phyloP scores from a whole-genome alignment of 2,329 filamentous ascomycete species.

The Talaromyces amestolkiae region DNA sequence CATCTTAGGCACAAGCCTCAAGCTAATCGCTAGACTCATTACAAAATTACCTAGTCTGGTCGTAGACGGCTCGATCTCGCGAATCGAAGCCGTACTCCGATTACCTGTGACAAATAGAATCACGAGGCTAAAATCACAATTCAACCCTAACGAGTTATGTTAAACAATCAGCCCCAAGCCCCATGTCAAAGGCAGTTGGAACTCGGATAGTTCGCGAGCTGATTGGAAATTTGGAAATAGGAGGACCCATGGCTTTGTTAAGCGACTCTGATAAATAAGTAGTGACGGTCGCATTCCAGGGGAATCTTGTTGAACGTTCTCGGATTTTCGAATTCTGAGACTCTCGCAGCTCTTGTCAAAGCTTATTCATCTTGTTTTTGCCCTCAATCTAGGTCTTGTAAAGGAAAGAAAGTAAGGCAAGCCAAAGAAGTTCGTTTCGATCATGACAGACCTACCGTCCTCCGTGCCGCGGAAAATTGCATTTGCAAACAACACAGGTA shows the following conservation, averaged over 20 bases:
- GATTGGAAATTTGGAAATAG: neutral
- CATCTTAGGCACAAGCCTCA: neutral
- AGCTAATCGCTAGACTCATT: neutral
- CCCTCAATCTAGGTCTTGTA: neutral
- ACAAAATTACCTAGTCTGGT: neutral
- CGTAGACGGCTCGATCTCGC: neutral
- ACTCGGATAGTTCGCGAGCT: neutral
- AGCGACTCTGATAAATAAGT: neutral
- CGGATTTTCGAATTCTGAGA: neutral
- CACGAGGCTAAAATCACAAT: neutral
- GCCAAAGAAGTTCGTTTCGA: neutral
- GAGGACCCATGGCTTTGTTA: neutral
- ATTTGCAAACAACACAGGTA: constrained; percentile 1
- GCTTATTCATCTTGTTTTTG: neutral
- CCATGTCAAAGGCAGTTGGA: neutral
- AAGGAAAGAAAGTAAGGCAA: neutral
- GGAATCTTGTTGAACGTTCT: neutral
- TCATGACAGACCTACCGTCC: neutral
- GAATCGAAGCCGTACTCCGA: neutral
- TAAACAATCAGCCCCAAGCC: neutral
- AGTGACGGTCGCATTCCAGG: neutral
- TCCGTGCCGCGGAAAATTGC: neutral
- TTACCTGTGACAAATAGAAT: constrained; percentile 4
- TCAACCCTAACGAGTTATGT: neutral
- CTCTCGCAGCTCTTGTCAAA: neutral